Evolutionary conservation across 2,329 filamentous ascomycete genomes (phyloP).

Genomic region (Cadophora sp.): DNA sequence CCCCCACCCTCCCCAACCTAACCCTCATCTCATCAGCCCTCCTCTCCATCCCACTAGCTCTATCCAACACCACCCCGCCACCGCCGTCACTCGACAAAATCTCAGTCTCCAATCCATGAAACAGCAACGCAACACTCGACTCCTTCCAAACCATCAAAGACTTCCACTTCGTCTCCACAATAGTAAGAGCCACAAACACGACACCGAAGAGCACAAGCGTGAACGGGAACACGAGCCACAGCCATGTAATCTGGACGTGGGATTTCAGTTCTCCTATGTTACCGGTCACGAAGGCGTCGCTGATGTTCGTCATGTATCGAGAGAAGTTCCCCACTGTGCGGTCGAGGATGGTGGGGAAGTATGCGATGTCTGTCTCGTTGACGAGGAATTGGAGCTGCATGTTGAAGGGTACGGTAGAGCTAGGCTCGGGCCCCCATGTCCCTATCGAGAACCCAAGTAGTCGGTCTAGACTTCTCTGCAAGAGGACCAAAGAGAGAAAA

Average conservation of each 20-base stretch:
- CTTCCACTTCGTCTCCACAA: neutral
- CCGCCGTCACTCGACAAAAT: neutral
- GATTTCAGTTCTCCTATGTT: too few species aligned
- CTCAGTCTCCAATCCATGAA: neutral
- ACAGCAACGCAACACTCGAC: neutral
- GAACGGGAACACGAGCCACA: neutral
- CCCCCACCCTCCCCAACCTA: neutral
- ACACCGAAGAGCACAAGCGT: neutral
- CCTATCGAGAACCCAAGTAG: neutral
- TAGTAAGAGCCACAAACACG: neutral
- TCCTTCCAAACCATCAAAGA: neutral
- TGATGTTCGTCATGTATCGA: too few species aligned
- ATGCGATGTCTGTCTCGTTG: too few species aligned
- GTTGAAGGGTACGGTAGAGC: neutral
- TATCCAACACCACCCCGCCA: neutral
- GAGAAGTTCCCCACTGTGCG: too few species aligned
- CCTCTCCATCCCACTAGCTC: neutral
- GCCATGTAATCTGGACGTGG: too few species aligned
- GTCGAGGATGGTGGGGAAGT: too few species aligned
- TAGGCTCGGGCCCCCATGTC: neutral
- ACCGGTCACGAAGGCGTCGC: too few species aligned
- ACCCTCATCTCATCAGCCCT: neutral
- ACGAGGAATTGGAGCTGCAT: too few species aligned
- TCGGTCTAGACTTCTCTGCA: neutral
- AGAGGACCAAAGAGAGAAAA: neutral